Base-by-base conservation (phyloP, 2,329 filamentous ascomycete species). In the Botrytis aclada region DNA sequence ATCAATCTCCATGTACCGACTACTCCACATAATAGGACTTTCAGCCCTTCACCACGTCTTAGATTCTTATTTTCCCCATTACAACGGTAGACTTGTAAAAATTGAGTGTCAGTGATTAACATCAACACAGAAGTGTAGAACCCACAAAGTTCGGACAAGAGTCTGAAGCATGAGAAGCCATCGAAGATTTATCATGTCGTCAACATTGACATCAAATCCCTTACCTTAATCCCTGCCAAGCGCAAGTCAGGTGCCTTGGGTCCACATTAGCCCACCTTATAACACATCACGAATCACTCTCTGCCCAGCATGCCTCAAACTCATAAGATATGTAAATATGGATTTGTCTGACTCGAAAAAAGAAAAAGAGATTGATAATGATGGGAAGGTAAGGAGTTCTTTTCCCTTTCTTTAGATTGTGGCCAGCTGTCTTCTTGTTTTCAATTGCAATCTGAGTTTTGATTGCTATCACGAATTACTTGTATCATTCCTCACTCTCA, bases 291-390 rank as follows among this genome's bases (percentile, higher is more conserved):
- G 54, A 67, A 67, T 67, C 65, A 67, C 37, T 16, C 29, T 34
- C 16, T 32, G 8, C 32, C 18, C 0, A 54, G 25, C 54, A n/a
- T 25, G 34, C 64, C 65, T 67, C 34, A 4, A 67, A 32, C 34
- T 56, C 47, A 56, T 56, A 32, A 67, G 54, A 67, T 67, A 67
- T 67, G 65, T 41, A 37, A 67, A 67, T 32, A 67, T 67, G 65
- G 65, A 54, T 67, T 29, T 16, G 20, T 54, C 64, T 67, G 45
- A 54, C 45, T 67, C 45, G 34, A 18, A 67, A 41, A 56, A 54
- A 7, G 34, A 56, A 67, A 67, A 67, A 54, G 25, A n/a, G 25
- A 54, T 20, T 56, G 37, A 12, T 22, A 29, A 63, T 32, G n/a
- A 67, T 22, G 34, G 16, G 10, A 67, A 67, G 47, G 65, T 67